Evolutionary conservation across 768 basidiomycete genomes (phyloP).

Genomic region (Suillus ampliporus): DNA sequence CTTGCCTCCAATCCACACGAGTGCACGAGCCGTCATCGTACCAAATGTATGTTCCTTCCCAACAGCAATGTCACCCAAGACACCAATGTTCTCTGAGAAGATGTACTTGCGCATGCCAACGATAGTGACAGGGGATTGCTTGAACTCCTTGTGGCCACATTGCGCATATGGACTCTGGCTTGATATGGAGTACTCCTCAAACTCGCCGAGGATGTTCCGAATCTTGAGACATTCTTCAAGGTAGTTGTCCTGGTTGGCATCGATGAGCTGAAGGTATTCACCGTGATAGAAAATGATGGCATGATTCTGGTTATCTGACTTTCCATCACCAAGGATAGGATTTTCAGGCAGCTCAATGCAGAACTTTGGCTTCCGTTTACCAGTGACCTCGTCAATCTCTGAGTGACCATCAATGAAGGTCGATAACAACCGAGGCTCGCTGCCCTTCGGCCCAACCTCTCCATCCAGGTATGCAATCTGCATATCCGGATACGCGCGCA

Average conservation of each 20-base stretch:
- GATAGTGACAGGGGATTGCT: slow-evolving; percentile 93
- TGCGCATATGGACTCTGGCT: slow-evolving; percentile 95
- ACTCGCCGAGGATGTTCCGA: slow-evolving; percentile 95
- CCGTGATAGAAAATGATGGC: slow-evolving; percentile 99
- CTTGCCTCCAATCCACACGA: slow-evolving; percentile 98
- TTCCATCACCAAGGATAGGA: slow-evolving; percentile 98
- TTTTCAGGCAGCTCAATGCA: slow-evolving; percentile 97
- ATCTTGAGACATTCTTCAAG: slow-evolving; percentile 99
- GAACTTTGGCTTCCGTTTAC: slow-evolving; percentile 95
- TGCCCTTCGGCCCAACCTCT: slow-evolving; percentile 86
- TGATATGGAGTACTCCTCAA: slow-evolving; percentile 91
- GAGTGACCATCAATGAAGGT: slow-evolving; percentile 97
- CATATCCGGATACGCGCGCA: slow-evolving; percentile 97
- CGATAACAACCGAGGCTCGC: slow-evolving; percentile 89
- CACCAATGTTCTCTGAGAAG: slow-evolving; percentile 99
- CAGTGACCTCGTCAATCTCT: slow-evolving; percentile 86
- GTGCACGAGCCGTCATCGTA: slow-evolving; percentile 92
- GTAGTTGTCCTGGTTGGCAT: slow-evolving; percentile 99
- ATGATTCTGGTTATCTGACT: slow-evolving; percentile 99
- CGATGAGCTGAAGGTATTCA: slow-evolving; percentile 98
- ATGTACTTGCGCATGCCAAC: slow-evolving; percentile 99
- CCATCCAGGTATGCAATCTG: slow-evolving; percentile 99
- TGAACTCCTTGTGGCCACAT: slow-evolving; percentile 94
- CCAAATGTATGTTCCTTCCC: slow-evolving; percentile 99
- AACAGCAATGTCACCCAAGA: slow-evolving; percentile 97